Base-by-base conservation (phyloP, 495 filamentous ascomycete genomes). In the Aspergillus bridgeri region DNA sequence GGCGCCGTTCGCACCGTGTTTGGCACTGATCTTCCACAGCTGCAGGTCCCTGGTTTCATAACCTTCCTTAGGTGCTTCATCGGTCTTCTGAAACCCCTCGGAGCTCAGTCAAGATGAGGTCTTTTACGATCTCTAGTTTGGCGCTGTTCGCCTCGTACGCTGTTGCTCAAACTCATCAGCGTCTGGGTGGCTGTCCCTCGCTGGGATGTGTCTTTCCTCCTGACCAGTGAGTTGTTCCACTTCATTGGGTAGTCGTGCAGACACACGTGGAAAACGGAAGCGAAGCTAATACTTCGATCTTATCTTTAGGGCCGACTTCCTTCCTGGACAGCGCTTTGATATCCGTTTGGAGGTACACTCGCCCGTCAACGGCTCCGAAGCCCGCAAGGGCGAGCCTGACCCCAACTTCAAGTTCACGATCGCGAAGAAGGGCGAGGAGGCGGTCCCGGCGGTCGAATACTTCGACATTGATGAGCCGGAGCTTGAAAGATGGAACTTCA, bases 131-230 rank as follows among this genome's bases (percentile, higher is more conserved):
- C 46, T 46, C 62, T 17, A 51, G 55, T 25, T n/a, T 62, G 21
- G 66, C 66, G 13, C 58, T 63, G 18, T 54, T 69, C 21, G 53
- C 59, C 48, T 65, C 65, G 22, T 58, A 59, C 50, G 47, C 60
- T 13, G 56, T 60, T 23, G 86, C 79, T 29, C 88, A 91, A 71
- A 88, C 86, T 18, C 88, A 82, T 68, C 87, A 86, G 69, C 74
- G 88, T 48, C 77, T 90, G 19, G 87, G 88, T 51, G 81, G 80
- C 19, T 91, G 88, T 64, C 88, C 87, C 5, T 78, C 78, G 11
- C 73, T 91, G n/a, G 88, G 88, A 56, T 91, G 88, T 64, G 77
- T 91, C 51, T 79, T 91, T 27, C 88, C 88, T 15, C 88, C 88
- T 0, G 88, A 91, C 62, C 87, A 89, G 78, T 83, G 81, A 58